Evolutionary conservation across 2,329 filamentous ascomycete species (phyloP).

Genomic region (Colletotrichum sp.): DNA sequence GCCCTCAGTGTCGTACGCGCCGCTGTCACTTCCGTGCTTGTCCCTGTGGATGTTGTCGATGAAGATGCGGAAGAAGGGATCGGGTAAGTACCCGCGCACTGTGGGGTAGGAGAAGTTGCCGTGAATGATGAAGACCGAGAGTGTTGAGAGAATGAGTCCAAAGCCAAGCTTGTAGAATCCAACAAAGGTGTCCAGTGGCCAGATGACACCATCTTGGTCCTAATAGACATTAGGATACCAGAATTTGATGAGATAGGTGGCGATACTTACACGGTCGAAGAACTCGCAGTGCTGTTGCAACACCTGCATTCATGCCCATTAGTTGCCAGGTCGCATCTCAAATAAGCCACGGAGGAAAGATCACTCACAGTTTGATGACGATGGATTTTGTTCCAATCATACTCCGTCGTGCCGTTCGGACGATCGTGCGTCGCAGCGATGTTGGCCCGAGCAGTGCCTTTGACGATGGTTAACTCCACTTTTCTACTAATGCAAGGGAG

Average conservation of each 20-base stretch:
- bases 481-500: background rate
- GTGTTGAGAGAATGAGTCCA: constrained; percentile 40
- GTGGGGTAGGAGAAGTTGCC: constrained; percentile 51
- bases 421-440: constrained; percentile 37
- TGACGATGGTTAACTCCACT: background rate
- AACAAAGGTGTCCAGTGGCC: constrained; percentile 40
- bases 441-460: constrained; percentile 39
- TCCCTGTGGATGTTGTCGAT: constrained; percentile 43
- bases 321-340: background rate
- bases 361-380: constrained; percentile 33
- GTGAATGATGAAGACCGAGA: constrained; percentile 45
- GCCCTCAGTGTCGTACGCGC: constrained; percentile 52
- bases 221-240: background rate
- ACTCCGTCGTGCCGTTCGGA: constrained; percentile 37
- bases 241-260: accelerated
- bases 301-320: constrained; percentile 3
- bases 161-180: constrained; percentile 46
- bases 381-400: constrained; percentile 33
- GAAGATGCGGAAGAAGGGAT: constrained; percentile 42
- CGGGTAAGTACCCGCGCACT: constrained; percentile 38
- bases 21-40: constrained; percentile 52
- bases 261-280: constrained; percentile 38
- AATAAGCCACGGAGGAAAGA: accelerated
- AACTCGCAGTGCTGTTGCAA: constrained; percentile 46
- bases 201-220: constrained; percentile 44